Conservation (phyloP, 768 basidiomycete genomes). For the Terana coerulea region DNA sequence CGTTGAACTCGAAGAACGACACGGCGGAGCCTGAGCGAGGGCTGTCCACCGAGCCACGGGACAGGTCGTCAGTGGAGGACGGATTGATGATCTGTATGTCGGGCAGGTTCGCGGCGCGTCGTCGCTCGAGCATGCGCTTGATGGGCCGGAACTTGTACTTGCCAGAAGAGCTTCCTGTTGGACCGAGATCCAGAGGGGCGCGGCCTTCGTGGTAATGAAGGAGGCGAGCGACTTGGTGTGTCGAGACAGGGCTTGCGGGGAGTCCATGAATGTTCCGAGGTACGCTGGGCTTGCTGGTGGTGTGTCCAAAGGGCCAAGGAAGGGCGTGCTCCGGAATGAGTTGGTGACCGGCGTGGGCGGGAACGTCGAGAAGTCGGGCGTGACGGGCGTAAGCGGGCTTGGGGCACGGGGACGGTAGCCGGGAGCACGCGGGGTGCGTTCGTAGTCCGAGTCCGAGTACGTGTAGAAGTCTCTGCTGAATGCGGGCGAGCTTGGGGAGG, state of each 20-base stretch:
- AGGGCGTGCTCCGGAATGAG: not conserved
- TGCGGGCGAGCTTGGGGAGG: constrained; percentile 1
- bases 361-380: not conserved
- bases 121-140: not conserved
- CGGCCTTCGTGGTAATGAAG: not conserved
- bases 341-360: not conserved
- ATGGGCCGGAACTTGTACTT: not conserved
- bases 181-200: not conserved
- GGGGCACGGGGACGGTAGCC: constrained; percentile 2
- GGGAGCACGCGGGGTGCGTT: constrained; percentile 5
- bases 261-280: not conserved
- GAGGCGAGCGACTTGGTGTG: not conserved
- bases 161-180: not conserved
- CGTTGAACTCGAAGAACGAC: constrained; percentile 3
- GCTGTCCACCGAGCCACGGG: not conserved
- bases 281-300: not conserved
- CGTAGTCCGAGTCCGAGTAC: not conserved
- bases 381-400: constrained; percentile 1
- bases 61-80: not conserved
- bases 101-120: not conserved
- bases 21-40: not conserved
- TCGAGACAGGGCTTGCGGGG: not conserved
- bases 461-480: not conserved
- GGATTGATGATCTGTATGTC: not conserved
- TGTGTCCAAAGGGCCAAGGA: not conserved